These are phyloP conservation scores for Ilex asprella DNA, from an alignment of 257 asterid genomes.

Conservation along the genomic window DNA sequence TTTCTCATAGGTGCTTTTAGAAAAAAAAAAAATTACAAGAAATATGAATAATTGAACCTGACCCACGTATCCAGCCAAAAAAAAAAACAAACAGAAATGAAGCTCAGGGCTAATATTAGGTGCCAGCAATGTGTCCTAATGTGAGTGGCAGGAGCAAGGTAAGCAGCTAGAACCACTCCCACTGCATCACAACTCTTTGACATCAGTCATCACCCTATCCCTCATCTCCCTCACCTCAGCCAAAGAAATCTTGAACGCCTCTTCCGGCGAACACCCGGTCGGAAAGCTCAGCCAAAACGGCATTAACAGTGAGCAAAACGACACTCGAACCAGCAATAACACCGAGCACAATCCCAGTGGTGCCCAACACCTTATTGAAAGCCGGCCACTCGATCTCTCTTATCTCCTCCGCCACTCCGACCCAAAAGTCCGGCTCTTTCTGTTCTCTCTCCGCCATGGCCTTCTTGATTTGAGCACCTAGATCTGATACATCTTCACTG, in stretches of 20 bases:
- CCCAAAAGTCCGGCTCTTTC: constrained; percentile 30
- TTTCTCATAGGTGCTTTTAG: too few relatives aligned
- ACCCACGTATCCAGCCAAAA: too few relatives aligned
- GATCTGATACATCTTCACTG: constrained; percentile 26
- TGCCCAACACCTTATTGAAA: constrained; percentile 70
- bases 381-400: constrained; percentile 94
- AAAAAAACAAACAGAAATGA: too few relatives aligned
- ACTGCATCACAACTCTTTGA: constrained; percentile 1
- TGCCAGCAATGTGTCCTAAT: too few relatives aligned
- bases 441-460: constrained; percentile 59
- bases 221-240: constrained; percentile 20
- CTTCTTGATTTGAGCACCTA: constrained; percentile 66
- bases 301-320: constrained; percentile 91
- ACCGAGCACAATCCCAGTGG: constrained; percentile 79
- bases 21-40: too few relatives aligned
- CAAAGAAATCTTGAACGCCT: constrained; percentile 89
- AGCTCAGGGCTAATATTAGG: too few relatives aligned
- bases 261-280: constrained; percentile 71
- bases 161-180: constrained; percentile 11
- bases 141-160: constrained; percentile 1
- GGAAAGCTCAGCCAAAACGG: constrained; percentile 90
- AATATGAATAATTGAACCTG: too few relatives aligned
- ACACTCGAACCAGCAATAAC: constrained; percentile 92
- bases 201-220: neutral
- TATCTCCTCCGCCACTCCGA: constrained; percentile 77